Conservation (phyloP, 83 land plant species). For the Picea mariana region DNA sequence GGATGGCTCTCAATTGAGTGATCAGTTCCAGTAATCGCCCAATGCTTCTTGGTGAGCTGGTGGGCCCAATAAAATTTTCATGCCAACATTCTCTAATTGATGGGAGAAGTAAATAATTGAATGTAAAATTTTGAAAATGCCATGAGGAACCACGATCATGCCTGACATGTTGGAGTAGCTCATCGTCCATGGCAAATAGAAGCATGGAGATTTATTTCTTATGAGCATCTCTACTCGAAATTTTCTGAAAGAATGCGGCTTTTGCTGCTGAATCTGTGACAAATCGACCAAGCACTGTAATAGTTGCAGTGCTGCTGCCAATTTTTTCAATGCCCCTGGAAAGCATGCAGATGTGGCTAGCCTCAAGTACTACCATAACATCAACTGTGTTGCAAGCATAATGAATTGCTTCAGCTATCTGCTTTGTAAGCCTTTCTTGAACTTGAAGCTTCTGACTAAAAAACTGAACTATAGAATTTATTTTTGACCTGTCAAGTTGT, state of each 20-base stretch:
- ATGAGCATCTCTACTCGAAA: constrained; percentile 23
- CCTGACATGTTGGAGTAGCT: too few species aligned
- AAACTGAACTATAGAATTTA: constrained; percentile 55
- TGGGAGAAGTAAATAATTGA: too few species aligned
- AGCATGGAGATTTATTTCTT: too few species aligned
- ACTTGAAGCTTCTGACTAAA: constrained; percentile 80
- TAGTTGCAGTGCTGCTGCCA: constrained; percentile 75
- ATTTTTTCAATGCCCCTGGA: constrained; percentile 82
- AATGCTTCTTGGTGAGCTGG: too few species aligned
- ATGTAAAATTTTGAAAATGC: too few species aligned
- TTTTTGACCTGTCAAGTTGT: constrained; percentile 33
- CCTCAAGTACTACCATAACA: constrained; percentile 86
- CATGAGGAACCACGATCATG: too few species aligned
- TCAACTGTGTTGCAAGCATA: constrained; percentile 27
- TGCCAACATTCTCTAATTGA: too few species aligned
- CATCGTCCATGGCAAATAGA: too few species aligned
- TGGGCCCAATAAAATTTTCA: too few species aligned
- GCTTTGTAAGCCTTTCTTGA: constrained; percentile 84
- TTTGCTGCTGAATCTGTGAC: constrained; percentile 49
- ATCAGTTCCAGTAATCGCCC: too few species aligned
- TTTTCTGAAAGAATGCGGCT: constrained; percentile 43
- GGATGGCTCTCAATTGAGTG: too few species aligned
- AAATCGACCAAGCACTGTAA: constrained; percentile 68
- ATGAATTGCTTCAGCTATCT: constrained; percentile 77
- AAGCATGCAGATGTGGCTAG: constrained; percentile 81